Percentiles rank a stretch among this genome's conserved stretches.
Evolutionary conservation across 176 grass and related monocot species (phyloP).

Genomic region (Saccharum spontaneum): DNA sequence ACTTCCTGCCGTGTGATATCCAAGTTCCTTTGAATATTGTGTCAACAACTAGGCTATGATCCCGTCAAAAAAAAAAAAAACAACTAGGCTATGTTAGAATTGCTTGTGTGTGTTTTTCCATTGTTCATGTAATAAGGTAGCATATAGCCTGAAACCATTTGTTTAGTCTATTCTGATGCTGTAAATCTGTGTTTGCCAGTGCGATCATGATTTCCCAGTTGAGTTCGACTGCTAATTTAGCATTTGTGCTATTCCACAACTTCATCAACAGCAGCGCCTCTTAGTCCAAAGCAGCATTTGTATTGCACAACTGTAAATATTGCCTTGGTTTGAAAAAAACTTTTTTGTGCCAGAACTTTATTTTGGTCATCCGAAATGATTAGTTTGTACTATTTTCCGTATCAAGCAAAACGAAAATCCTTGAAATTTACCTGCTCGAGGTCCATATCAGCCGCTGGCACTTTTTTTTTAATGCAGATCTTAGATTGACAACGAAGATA

Average conservation of each 20-base stretch:
- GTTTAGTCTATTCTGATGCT: conserved; percentile 9
- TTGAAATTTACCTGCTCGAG: background rate
- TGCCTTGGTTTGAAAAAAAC: background rate
- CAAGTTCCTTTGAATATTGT: conserved; percentile 64
- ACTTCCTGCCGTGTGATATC: conserved; percentile 74
- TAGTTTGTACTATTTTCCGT: background rate
- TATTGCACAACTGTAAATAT: conserved; percentile 32
- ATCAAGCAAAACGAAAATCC: background rate
- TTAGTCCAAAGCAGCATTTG: background rate
- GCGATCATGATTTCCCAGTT: background rate
- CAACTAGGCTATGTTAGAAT: background rate
- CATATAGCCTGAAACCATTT: background rate
- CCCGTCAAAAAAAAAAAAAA: no score
- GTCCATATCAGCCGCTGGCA: background rate
- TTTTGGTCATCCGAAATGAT: background rate
- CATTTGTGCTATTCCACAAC: background rate
- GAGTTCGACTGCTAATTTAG: background rate
- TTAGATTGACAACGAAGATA: background rate
- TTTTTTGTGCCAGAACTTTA: background rate
- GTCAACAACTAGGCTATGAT: background rate
- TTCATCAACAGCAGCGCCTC: background rate
- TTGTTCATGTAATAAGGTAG: conserved; percentile 21
- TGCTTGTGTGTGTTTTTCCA: background rate
- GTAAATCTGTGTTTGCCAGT: background rate
- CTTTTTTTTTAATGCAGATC: background rate